phyloP scores from a whole-genome alignment of 2,329 filamentous ascomycete genomes.

The Fusarium proliferatum region DNA sequence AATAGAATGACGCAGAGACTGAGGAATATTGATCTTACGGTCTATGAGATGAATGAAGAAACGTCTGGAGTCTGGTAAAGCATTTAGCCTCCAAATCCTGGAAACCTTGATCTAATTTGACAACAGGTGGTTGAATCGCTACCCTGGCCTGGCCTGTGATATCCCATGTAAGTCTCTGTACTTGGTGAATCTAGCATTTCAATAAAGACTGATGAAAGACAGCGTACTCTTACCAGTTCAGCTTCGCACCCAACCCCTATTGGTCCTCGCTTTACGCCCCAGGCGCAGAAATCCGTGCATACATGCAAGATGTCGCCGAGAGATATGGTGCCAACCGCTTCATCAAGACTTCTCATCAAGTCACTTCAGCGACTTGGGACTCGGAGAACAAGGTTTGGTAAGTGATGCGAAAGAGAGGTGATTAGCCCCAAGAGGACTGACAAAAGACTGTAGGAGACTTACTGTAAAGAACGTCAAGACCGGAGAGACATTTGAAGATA shows the following conservation, averaged over 20 bases:
- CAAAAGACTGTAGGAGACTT: neutral
- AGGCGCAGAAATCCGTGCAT: neutral
- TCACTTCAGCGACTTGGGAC: neutral
- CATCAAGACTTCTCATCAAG: neutral
- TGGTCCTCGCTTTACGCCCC: neutral
- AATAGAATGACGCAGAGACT: neutral
- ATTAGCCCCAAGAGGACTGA: neutral
- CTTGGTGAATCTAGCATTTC: too few species aligned
- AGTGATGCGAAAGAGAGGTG: neutral
- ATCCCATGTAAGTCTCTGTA: neutral
- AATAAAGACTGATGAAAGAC: neutral
- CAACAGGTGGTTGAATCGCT: neutral
- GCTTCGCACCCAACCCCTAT: neutral
- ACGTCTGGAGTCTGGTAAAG: neutral
- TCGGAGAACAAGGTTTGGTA: neutral
- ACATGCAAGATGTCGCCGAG: neutral
- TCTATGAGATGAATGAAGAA: neutral
- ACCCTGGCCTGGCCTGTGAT: neutral
- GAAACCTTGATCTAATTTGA: rapidly evolving
- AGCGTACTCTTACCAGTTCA: neutral
- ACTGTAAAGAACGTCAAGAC: neutral
- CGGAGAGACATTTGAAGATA: neutral
- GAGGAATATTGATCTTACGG: neutral
- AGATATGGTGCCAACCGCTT: neutral
- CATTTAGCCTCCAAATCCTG: neutral